Percentiles rank a stretch among this genome's conserved stretches.
phyloP scores from a whole-genome alignment of 345 rosid genomes.

The Aegle marmelos region DNA sequence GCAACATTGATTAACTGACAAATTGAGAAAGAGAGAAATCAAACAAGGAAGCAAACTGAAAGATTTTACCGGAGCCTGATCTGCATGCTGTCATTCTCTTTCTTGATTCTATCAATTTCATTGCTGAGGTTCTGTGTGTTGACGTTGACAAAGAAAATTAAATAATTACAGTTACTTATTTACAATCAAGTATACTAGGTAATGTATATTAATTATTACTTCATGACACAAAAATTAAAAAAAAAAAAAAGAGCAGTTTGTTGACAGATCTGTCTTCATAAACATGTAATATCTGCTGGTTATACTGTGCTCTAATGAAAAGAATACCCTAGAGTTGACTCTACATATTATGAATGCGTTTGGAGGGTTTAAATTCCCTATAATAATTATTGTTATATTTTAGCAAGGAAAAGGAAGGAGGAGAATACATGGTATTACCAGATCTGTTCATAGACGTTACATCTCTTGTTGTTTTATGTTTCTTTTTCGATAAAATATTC shows the following conservation, averaged over 20 bases:
- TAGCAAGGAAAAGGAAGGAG: constrained; percentile 32
- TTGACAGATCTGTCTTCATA: background rate
- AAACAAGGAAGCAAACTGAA: background rate
- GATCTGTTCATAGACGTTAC: constrained; percentile 47
- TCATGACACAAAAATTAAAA: background rate
- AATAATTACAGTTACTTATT: background rate
- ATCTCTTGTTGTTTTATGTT: constrained; percentile 13
- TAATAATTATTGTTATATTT: constrained; percentile 6
- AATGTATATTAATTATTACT: background rate
- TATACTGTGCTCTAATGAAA: background rate
- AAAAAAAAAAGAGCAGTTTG: background rate
- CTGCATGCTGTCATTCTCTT: constrained; percentile 83
- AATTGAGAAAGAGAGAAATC: background rate
- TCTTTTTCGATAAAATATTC: constrained; percentile 23
- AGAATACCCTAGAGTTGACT: constrained; percentile 12
- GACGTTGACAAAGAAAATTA: constrained; percentile 14
- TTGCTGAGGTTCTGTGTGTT: constrained; percentile 54
- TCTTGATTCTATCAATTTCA: constrained; percentile 81
- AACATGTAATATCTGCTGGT: constrained; percentile 9
- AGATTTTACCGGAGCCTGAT: constrained; percentile 62
- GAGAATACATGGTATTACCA: constrained; percentile 24
- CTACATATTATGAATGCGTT: background rate
- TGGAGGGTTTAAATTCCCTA: background rate
- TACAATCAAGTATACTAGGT: background rate
- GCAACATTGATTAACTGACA: background rate